These are phyloP conservation scores for Vaucheria bursata DNA, from an alignment of 352 stramenopile genomes.

Conservation along the genomic window DNA sequence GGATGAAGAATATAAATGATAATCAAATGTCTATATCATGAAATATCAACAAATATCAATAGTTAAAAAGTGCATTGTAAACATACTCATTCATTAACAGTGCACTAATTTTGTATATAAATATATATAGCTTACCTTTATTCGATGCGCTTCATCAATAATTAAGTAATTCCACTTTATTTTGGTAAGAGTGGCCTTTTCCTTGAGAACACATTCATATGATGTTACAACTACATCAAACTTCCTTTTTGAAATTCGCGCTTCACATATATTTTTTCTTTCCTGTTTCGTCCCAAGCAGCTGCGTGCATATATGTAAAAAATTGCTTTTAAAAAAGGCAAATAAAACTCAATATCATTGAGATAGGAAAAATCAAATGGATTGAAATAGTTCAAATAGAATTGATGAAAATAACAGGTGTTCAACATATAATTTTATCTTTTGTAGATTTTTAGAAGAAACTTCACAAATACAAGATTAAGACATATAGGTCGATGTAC, in stretches of 20 bases:
- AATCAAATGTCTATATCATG: not conserved
- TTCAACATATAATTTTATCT: not conserved
- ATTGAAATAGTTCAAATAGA: not conserved
- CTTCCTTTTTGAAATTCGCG: conserved; percentile 33
- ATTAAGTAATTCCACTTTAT: conserved; percentile 85
- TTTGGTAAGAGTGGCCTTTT: conserved; percentile 37
- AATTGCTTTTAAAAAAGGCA: too few species aligned
- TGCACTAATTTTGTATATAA: not conserved
- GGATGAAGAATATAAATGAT: not conserved
- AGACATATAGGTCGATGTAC: not conserved
- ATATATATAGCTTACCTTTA: conserved; percentile 58
- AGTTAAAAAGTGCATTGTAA: not conserved
- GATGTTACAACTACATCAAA: conserved; percentile 95
- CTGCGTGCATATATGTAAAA: conserved; percentile 52
- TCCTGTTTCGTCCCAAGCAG: conserved; percentile 59
- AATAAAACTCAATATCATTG: conserved; percentile 53
- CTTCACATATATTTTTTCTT: conserved; percentile 52
- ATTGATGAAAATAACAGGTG: not conserved
- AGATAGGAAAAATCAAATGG: conserved; percentile 56
- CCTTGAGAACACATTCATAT: conserved; percentile 90
- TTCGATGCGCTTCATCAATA: conserved; percentile 94
- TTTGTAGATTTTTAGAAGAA: not conserved
- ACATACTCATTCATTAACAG: not conserved
- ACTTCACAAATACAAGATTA: not conserved
- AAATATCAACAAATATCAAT: not conserved